These are phyloP conservation scores for Anethum foeniculum DNA, from an alignment of 140 eudicot species.

Conservation along the genomic window DNA sequence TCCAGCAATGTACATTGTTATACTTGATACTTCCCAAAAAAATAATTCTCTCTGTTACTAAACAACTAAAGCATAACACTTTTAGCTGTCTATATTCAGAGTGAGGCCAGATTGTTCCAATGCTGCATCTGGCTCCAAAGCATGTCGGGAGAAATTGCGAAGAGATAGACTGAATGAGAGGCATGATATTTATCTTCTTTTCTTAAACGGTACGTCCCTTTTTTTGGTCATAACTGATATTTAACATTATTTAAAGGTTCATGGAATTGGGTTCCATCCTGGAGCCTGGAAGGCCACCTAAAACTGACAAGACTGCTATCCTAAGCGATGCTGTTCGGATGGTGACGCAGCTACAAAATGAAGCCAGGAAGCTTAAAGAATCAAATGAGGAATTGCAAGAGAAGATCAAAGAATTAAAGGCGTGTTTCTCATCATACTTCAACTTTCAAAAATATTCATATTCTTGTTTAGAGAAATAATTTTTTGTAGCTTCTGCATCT, in stretches of 20 bases:
- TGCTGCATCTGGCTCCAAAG: conserved; percentile 46
- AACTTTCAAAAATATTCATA: not conserved
- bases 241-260: conserved; percentile 30
- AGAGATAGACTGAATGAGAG: conserved; percentile 57
- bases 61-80: not conserved
- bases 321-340: conserved; percentile 46
- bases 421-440: not conserved
- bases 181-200: conserved; percentile 21
- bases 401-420: conserved; percentile 60
- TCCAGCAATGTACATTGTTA: no score
- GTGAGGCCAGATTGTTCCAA: conserved; percentile 28
- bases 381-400: conserved; percentile 35
- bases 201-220: not conserved
- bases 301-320: conserved; percentile 47
- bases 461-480: not conserved
- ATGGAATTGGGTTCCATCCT: conserved; percentile 45
- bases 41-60: not conserved
- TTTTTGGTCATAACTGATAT: not conserved
- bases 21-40: not conserved
- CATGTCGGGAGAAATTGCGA: conserved; percentile 59
- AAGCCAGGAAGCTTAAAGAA: conserved; percentile 44
- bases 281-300: conserved; percentile 58
- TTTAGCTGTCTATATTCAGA: conserved; percentile 22
- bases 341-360: conserved; percentile 49
- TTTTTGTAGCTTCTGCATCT: not conserved